Evolutionary conservation across 768 basidiomycete species (phyloP).

Genomic region (Boletus pseudopeckii): DNA sequence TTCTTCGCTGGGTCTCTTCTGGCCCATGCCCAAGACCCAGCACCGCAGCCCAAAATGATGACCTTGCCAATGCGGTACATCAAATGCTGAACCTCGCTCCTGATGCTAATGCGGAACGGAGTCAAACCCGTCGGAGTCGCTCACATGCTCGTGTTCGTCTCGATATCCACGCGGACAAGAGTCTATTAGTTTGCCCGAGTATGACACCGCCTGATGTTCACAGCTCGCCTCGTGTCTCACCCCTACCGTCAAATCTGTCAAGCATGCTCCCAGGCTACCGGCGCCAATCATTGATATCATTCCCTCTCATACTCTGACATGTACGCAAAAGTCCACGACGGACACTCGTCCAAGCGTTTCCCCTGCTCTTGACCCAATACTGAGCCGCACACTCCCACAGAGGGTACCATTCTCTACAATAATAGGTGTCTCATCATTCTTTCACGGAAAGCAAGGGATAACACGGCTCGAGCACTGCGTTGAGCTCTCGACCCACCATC

Average conservation of each 20-base stretch:
- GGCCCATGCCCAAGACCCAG: conserved; percentile 8
- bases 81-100: neutral
- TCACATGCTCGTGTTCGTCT: neutral
- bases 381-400: neutral
- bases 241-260: neutral
- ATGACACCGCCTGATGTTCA: neutral
- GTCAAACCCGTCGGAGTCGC: neutral
- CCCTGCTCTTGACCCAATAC: neutral
- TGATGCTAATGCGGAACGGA: neutral
- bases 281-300: conserved; percentile 15
- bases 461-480: neutral
- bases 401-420: neutral
- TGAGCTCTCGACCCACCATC: neutral
- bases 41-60: neutral
- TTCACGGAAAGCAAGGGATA: neutral
- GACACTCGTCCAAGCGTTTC: neutral
- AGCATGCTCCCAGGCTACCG: conserved; percentile 4
- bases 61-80: neutral
- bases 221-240: neutral
- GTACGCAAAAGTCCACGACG: neutral
- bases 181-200: neutral
- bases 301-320: neutral
- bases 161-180: neutral
- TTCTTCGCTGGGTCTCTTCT: neutral
- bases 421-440: neutral